Conservation (phyloP, 2,329 filamentous ascomycete species). For the Paraconiothyrium sp. region DNA sequence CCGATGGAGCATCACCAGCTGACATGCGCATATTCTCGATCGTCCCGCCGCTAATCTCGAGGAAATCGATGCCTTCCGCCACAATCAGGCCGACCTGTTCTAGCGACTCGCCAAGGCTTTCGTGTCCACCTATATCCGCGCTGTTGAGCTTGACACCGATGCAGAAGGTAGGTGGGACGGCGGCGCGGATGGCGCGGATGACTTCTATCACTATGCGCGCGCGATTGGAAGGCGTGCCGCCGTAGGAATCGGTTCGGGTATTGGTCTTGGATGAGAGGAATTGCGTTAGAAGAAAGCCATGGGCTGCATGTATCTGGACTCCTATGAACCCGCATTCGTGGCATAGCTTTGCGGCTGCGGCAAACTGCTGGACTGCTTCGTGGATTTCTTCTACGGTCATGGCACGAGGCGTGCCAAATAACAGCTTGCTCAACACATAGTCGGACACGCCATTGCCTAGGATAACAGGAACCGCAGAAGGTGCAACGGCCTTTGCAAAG, state of each 20-base stretch:
- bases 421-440: conserved; percentile 44
- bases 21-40: conserved; percentile 29
- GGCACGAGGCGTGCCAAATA: conserved; percentile 59
- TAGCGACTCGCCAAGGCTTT: conserved; percentile 60
- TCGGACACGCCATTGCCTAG: conserved; percentile 29
- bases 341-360: conserved; percentile 62
- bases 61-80: conserved; percentile 67
- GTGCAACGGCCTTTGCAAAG: conserved; percentile 31
- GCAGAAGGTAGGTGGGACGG: conserved; percentile 55
- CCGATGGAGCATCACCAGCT: conserved; percentile 15
- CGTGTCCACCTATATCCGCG: conserved; percentile 56
- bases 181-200: conserved; percentile 53
- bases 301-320: conserved; percentile 62
- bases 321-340: conserved; percentile 63
- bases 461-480: conserved; percentile 56
- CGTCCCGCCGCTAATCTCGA: conserved; percentile 73
- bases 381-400: conserved; percentile 64
- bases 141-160: conserved; percentile 63
- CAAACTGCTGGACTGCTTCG: conserved; percentile 66
- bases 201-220: conserved; percentile 58
- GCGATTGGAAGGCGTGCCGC: conserved; percentile 57
- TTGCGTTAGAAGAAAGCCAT: conserved; percentile 60
- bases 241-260: conserved; percentile 58
- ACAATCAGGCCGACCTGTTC: conserved; percentile 65
- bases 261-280: conserved; percentile 57